Base-by-base conservation (phyloP, 2,329 filamentous ascomycete species). In the Trichophyton verrucosum region DNA sequence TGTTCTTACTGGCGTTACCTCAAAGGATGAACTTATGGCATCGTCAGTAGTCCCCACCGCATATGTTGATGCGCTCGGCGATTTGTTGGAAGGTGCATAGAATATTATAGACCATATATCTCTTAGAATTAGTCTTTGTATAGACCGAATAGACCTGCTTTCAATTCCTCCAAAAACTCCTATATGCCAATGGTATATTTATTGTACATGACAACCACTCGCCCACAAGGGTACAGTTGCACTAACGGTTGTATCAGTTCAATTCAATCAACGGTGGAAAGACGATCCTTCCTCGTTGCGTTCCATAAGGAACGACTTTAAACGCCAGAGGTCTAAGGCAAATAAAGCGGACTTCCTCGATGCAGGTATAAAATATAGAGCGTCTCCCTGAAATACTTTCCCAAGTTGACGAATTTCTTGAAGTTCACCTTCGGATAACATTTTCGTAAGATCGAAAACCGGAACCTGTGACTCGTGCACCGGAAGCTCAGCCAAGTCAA, bases 1-100 rank as follows among this genome's bases (percentile, higher is more conserved):
- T 44, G 94, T 99, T 3, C 77, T 96, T 73, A 96, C 91, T 0
- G 94, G 94, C 15, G 92, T 99, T 15, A 86, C 82, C 68, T 75
- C 71, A n/a, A 87, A 87, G 75, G 90, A 92, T 75, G 87, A 87
- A 60, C 88, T 96, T 62, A 89, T 91, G 78, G 80, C 91, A 67
- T 85, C 83, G 20, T 79, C 81, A 47, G 85, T 88, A 0, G 83
- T 89, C 59, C 94, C 94, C 2, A 81, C 82, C 44, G 94, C 85
- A 64, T 97, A 95, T 73, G 85, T 94, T 47, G 88, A 97, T 73
- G 85, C 83, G 71, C 76, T 99, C 67, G 87, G 88, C 61, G 92
- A 97, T 76, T 76, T 97, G 67, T 73, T 80, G 57, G 17, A 58
- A 33, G 61, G 58, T 22, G 47, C 60, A 30, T 64, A 61, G 46